These are phyloP conservation scores for Coemansia sp. DNA, from an alignment of 192 early-diverging fungal genomes.

Conservation along the genomic window DNA sequence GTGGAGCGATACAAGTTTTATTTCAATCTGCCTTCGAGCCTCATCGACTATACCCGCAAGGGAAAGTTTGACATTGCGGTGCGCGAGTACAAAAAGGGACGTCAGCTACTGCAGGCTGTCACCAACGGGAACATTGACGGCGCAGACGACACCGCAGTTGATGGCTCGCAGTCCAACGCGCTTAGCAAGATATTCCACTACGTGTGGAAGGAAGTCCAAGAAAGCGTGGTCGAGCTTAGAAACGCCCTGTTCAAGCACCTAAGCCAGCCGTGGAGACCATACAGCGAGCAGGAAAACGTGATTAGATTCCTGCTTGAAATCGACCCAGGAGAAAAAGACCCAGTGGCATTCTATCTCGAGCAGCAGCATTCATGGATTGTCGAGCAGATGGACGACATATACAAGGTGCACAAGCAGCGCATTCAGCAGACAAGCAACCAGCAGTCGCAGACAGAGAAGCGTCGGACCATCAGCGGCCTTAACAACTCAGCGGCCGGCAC, in stretches of 20 bases:
- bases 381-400: slow-evolving; percentile 70
- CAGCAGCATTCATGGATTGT: slow-evolving; percentile 87
- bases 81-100: slow-evolving; percentile 95
- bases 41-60: slow-evolving; percentile 81
- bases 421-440: slow-evolving; percentile 29
- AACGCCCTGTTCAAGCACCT: slow-evolving; percentile 76
- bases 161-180: slow-evolving; percentile 37
- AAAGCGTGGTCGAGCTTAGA: slow-evolving; percentile 71
- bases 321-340: slow-evolving; percentile 74
- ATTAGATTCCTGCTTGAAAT: slow-evolving; percentile 68
- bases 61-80: slow-evolving; percentile 88
- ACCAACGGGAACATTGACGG: slow-evolving; percentile 37
- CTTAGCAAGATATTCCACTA: slow-evolving; percentile 84
- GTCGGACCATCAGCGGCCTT: slow-evolving; percentile 15
- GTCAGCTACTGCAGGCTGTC: slow-evolving; percentile 68
- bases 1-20: slow-evolving; percentile 96
- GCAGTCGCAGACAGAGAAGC: slow-evolving; percentile 26
- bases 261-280: slow-evolving; percentile 69
- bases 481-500: neutral
- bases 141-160: slow-evolving; percentile 1
- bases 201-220: slow-evolving; percentile 90
- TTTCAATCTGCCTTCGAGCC: slow-evolving; percentile 89
- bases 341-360: slow-evolving; percentile 85
- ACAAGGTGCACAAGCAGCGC: slow-evolving; percentile 58
- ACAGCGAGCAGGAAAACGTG: slow-evolving; percentile 87